A percentile compares a stretch with the other conserved stretches of the same genome.
phyloP scores from a whole-genome alignment of 2,329 filamentous ascomycete genomes.

The Chaetomiaceae sp. region DNA sequence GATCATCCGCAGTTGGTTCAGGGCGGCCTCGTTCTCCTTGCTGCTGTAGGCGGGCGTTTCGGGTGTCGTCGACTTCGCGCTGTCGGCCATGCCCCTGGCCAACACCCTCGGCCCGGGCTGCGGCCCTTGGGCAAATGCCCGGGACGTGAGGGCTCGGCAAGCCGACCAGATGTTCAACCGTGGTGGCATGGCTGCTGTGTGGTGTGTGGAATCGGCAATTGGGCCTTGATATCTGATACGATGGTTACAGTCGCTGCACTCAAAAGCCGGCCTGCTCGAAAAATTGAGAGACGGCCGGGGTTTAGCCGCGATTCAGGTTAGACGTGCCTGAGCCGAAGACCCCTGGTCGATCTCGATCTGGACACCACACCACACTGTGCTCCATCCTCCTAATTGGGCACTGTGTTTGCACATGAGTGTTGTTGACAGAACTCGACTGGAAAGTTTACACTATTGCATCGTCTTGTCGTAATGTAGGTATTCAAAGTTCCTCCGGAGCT shows the following conservation, averaged over 20 bases:
- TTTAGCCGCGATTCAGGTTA: slow-evolving; percentile 13
- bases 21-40: slow-evolving; percentile 39
- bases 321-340: background rate
- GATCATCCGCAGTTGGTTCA: slow-evolving; percentile 34
- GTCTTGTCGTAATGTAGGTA: too few relatives aligned
- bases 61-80: slow-evolving; percentile 6
- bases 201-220: slow-evolving; percentile 11
- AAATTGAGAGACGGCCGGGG: slow-evolving; percentile 15
- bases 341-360: background rate
- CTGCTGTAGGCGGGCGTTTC: slow-evolving; percentile 34
- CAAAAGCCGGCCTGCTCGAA: slow-evolving; percentile 10
- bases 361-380: too few relatives aligned
- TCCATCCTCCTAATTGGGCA: too few relatives aligned
- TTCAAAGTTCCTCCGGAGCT: too few relatives aligned
- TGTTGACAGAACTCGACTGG: too few relatives aligned
- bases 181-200: slow-evolving; percentile 45
- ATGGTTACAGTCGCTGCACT: slow-evolving; percentile 3
- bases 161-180: slow-evolving; percentile 46
- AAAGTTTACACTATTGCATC: too few relatives aligned
- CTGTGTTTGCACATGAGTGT: too few relatives aligned
- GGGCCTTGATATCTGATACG: background rate
- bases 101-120: slow-evolving; percentile 11
- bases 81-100: slow-evolving; percentile 10
- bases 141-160: slow-evolving; percentile 38
- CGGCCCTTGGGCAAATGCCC: slow-evolving; percentile 28